Base-by-base conservation (phyloP, 2,329 filamentous ascomycete species). In the Penicillium corylophilum region DNA sequence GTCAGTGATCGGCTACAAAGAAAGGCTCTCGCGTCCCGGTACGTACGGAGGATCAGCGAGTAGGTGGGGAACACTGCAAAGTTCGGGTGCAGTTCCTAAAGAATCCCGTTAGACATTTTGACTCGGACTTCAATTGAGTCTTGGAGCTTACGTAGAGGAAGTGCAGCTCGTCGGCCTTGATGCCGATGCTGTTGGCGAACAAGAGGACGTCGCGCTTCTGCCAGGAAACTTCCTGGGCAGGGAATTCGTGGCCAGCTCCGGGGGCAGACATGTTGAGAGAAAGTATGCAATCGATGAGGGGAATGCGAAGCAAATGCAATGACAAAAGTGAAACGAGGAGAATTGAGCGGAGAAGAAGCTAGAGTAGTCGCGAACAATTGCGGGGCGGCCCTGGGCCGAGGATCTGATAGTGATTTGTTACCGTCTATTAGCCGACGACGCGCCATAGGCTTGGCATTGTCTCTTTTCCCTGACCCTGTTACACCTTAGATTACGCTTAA, bases 61-160 rank as follows among this genome's bases (percentile, higher is more conserved):
- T 95, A 95, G 39, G 91, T 95, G 16, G 92, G 92, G 73, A 96
- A 96, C 64, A 89, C 88, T 55, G 87, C 75, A 71, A 96, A 96
- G 52, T 88, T 81, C 41, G 91, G 90, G 70, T 96, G 87, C 46
- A 95, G 82, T 75, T 96, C 92, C 89, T 93, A 59, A 0, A 44
- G 28, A 47, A 23, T 1, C 23, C 42, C 6, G 20, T 52, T 36
- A 51, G 38, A 50, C 13, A 16, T 24, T 50, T 31, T 53, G 44
- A 45, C 54, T n/a, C 29, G 9, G 5, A 18, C n/a, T 47, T 29
- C 23, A 23, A 20, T 20, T 26, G 36, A 6, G 16, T 15, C 18
- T 12, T 18, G 23, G n/a, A 13, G 38, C 16, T 15, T 79, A 94
- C 90, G 65, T 91, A 96, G 75, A 96, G 85, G 70, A 93, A 95